These are phyloP conservation scores for Anisodus tanguticus DNA, from an alignment of 257 asterid genomes.

Conservation along the genomic window DNA sequence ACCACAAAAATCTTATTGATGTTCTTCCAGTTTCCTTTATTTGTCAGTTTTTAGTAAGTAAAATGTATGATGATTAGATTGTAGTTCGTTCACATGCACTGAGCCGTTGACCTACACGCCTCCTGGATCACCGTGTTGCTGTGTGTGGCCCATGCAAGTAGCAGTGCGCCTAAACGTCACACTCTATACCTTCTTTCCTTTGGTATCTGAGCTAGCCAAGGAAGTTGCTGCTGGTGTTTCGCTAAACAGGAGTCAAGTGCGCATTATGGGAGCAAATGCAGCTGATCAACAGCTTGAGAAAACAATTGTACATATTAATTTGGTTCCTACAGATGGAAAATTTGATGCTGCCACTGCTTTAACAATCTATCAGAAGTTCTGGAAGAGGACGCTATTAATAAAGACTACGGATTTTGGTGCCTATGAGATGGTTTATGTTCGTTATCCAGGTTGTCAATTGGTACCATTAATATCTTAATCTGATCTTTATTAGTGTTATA, in stretches of 20 bases:
- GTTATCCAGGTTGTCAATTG: constrained; percentile 70
- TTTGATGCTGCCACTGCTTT: constrained; percentile 57
- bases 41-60: constrained; percentile 1
- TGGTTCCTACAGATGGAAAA: constrained; percentile 64
- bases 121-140: constrained; percentile 76
- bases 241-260: constrained; percentile 70
- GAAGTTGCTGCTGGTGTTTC: constrained; percentile 57
- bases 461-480: background rate
- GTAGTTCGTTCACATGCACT: constrained; percentile 59
- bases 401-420: constrained; percentile 62
- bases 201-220: constrained; percentile 68
- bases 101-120: constrained; percentile 77
- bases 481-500: background rate
- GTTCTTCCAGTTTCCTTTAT: background rate
- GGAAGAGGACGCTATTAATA: constrained; percentile 64
- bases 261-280: constrained; percentile 88
- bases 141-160: constrained; percentile 82
- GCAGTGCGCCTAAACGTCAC: constrained; percentile 58
- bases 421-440: constrained; percentile 74
- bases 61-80: constrained; percentile 44
- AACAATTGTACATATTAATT: constrained; percentile 65
- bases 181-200: constrained; percentile 64
- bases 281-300: constrained; percentile 69
- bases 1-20: background rate
- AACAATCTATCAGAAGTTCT: constrained; percentile 68